Conservation (phyloP, 164 flowering plant species). For the Chloranthus sessilifolius region DNA sequence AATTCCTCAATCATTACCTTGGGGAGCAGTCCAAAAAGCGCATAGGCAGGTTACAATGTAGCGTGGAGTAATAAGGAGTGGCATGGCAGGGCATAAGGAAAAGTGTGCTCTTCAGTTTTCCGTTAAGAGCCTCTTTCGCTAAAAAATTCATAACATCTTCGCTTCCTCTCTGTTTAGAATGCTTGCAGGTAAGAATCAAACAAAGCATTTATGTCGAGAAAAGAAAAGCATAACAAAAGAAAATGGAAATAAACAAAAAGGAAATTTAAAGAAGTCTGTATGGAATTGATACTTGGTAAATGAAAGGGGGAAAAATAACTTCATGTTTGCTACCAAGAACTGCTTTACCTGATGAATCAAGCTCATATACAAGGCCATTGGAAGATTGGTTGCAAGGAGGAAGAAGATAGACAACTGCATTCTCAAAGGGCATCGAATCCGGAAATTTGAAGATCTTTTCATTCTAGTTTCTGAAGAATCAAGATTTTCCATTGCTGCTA, state of each 20-base stretch:
- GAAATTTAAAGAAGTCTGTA: no score
- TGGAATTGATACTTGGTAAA: no score
- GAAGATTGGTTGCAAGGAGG: conserved; percentile 74
- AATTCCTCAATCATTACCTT: conserved; percentile 40
- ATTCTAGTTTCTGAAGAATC: conserved; percentile 16
- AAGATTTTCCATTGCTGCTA: conserved; percentile 35
- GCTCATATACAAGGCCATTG: conserved; percentile 93
- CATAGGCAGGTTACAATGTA: conserved; percentile 76
- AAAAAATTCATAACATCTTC: conserved; percentile 87
- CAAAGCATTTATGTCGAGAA: background rate
- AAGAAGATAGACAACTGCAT: conserved; percentile 37
- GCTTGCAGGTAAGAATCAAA: conserved; percentile 15
- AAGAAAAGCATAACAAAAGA: background rate
- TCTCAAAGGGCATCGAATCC: conserved; percentile 25
- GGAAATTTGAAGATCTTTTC: conserved; percentile 22
- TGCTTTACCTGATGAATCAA: conserved; percentile 78
- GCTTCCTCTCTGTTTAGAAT: conserved; percentile 74
- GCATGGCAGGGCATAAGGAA: conserved; percentile 93
- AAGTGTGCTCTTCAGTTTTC: conserved; percentile 55
- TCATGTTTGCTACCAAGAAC: background rate
- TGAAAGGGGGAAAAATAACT: background rate
- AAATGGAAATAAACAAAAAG: conserved; percentile 2
- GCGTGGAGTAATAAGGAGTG: conserved; percentile 80
- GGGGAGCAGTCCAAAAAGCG: conserved; percentile 90
- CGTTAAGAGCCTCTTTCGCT: conserved; percentile 49